Evolutionary conservation across 164 flowering plant species (phyloP).

Genomic region (Stephania cephalantha): DNA sequence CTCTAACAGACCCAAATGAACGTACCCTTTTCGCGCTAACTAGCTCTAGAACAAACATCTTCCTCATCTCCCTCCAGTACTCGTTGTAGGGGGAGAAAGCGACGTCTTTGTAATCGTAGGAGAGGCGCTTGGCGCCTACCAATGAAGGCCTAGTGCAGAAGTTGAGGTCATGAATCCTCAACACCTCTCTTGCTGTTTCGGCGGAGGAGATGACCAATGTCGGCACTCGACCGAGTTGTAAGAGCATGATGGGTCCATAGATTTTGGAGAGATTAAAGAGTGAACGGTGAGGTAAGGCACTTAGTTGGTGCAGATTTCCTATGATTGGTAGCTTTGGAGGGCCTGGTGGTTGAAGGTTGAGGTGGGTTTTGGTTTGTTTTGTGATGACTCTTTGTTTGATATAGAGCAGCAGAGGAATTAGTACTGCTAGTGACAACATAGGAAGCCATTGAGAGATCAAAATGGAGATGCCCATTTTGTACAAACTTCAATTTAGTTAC

Average conservation of each 20-base stretch:
- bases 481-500: too few relatives aligned
- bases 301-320: conserved; percentile 9
- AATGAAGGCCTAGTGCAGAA: conserved; percentile 8
- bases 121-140: neutral
- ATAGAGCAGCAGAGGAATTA: too few relatives aligned
- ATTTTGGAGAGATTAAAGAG: neutral
- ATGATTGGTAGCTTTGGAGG: conserved; percentile 6
- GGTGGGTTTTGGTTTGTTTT: too few relatives aligned
- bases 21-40: conserved; percentile 8
- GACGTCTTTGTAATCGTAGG: conserved; percentile 4
- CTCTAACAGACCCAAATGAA: conserved; percentile 5
- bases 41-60: conserved; percentile 1
- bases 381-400: too few relatives aligned
- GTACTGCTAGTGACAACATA: too few relatives aligned
- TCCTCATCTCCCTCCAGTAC: neutral
- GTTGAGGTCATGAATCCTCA: conserved; percentile 14
- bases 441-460: too few relatives aligned
- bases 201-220: conserved; percentile 10
- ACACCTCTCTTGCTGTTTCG: conserved; percentile 9
- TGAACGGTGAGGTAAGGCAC: neutral
- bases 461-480: too few relatives aligned
- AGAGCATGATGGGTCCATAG: conserved; percentile 7
- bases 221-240: conserved; percentile 8
- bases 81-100: conserved; percentile 3
- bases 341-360: neutral